Conservation (phyloP, 495 filamentous ascomycete genomes). For the Lepidopterella palustris region DNA sequence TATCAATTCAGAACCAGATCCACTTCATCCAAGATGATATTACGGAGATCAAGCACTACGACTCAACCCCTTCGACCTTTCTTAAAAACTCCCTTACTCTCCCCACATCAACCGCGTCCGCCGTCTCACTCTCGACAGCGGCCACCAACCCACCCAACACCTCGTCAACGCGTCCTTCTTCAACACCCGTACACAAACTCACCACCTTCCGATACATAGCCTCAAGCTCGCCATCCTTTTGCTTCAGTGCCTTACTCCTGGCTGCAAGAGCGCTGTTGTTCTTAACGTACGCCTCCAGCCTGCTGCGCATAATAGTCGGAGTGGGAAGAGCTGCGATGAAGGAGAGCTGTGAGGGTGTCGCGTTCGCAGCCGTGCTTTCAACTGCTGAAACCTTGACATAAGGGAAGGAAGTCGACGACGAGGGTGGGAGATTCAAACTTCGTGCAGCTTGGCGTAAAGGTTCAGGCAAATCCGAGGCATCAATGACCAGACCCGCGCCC, state of each 20-base stretch:
- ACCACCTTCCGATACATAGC: conserved; percentile 64
- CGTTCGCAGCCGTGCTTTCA: conserved; percentile 1
- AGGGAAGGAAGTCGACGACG: neutral
- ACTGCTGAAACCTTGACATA: conserved; percentile 11
- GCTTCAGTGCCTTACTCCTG: conserved; percentile 48
- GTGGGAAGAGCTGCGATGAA: conserved; percentile 33
- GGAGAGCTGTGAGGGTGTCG: conserved; percentile 7
- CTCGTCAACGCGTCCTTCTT: conserved; percentile 58
- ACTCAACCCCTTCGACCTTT: conserved; percentile 53
- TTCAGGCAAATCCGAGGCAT: conserved; percentile 22
- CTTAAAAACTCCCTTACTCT: conserved; percentile 67
- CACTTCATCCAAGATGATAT: too few relatives aligned
- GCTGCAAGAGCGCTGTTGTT: conserved; percentile 42
- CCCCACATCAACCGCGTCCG: conserved; percentile 56
- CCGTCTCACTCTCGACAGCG: conserved; percentile 69
- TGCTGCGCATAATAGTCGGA: conserved; percentile 30
- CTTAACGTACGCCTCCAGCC: conserved; percentile 43
- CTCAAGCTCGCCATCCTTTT: conserved; percentile 59
- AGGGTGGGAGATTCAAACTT: neutral
- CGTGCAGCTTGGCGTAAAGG: conserved; percentile 18
- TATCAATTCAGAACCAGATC: too few relatives aligned
- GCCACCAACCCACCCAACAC: conserved; percentile 53
- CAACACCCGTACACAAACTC: conserved; percentile 58
- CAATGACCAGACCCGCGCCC: conserved; percentile 43
- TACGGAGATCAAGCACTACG: too few relatives aligned